These are phyloP conservation scores for Plectosphaerella sp. DNA, from an alignment of 2,329 filamentous ascomycete species.

Conservation along the genomic window DNA sequence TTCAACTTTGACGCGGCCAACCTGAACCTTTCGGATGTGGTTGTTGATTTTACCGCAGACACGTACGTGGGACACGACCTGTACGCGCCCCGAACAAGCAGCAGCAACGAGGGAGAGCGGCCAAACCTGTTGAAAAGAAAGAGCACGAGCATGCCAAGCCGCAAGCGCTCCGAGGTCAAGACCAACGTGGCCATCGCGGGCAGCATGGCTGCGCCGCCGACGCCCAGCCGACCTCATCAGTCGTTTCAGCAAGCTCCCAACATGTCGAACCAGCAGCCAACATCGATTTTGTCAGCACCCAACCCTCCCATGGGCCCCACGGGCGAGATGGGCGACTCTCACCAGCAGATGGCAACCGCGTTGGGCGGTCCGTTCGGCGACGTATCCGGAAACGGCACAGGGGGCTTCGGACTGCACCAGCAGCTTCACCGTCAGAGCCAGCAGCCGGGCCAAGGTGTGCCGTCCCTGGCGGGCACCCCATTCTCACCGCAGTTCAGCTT, in stretches of 20 bases:
- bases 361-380: conserved; percentile 29
- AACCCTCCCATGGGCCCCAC: conserved; percentile 27
- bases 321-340: conserved; percentile 23
- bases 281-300: conserved; percentile 32
- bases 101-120: conserved; percentile 22
- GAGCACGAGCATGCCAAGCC: conserved; percentile 32
- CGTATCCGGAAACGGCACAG: conserved; percentile 28
- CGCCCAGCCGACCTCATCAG: conserved; percentile 26
- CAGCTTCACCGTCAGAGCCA: conserved; percentile 15
- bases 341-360: conserved; percentile 20
- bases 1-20: conserved; percentile 70
- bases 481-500: conserved; percentile 41
- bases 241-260: conserved; percentile 24
- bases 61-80: conserved; percentile 45
- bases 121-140: conserved; percentile 44
- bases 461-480: conserved; percentile 22
- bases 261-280: conserved; percentile 27
- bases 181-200: conserved; percentile 26
- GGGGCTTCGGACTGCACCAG: conserved; percentile 27
- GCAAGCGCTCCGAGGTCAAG: conserved; percentile 34
- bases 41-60: conserved; percentile 56
- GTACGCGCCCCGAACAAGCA: conserved; percentile 34
- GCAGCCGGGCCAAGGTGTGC: conserved; percentile 16
- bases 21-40: conserved; percentile 64
- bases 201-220: conserved; percentile 20